Base-by-base conservation (phyloP, 306 rosid species). In the Sophora flavescens region DNA sequence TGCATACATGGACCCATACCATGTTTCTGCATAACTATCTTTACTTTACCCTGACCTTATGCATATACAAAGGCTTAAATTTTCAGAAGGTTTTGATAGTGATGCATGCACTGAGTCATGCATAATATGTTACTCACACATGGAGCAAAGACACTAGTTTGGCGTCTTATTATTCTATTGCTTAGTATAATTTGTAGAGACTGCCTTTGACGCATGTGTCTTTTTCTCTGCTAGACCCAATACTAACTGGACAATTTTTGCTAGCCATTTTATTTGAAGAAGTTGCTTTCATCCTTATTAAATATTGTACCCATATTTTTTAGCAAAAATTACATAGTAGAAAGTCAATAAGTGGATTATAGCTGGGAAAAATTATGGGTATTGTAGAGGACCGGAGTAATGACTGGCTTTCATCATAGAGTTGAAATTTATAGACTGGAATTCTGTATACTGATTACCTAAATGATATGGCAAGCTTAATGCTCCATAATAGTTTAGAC, bases 51-150 rank as follows among this genome's bases (percentile, higher is more conserved):
- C n/a, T 38, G 9, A 68, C 60, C 76, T 45, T 32, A 0, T 13
- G 18, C 47, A 58, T 68, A n/a, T n/a, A n/a, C n/a, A n/a, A n/a
- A 60, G 63, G 70, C 22, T 68, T 69, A 51, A 14, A 32, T 41
- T 50, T 75, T 61, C 56, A 39, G 38, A 45, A 59, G 41, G 9
- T 74, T 68, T 47, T 36, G 56, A 68, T 45, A 30, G 68, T 54
- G 59, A 68, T 68, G 76, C 45, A 60, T 53, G 51, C 47, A 51
- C n/a, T 18, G 61, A 11, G 66, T 44, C 42, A 58, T 67, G 72
- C 76, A 58, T 63, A 54, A 76, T n/a, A 11, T 22, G 35, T 57
- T 28, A 15, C 50, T 66, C 18, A 10, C 48, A 17, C 30, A 65
- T 73, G 63, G 26, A 47, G 78, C 47, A 48, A 60, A 74, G 13